These are phyloP conservation scores for Aspergillus sparsus DNA, from an alignment of 495 filamentous ascomycete genomes.

Conservation along the genomic window DNA sequence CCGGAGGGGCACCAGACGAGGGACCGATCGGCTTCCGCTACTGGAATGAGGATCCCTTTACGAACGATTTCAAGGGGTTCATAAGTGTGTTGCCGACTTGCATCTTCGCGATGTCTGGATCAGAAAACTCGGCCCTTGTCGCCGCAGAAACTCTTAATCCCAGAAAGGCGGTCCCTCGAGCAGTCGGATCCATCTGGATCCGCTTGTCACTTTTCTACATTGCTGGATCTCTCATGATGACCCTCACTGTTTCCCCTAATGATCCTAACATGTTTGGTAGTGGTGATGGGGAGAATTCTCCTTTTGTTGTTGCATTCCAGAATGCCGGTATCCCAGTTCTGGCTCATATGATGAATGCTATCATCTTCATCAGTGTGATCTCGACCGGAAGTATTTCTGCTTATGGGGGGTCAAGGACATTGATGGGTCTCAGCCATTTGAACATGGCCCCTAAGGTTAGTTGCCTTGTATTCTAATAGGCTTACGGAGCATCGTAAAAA, in stretches of 20 bases:
- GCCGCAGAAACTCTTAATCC: conserved; percentile 67
- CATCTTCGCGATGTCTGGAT: conserved; percentile 67
- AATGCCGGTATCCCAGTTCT: conserved; percentile 39
- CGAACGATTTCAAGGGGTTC: conserved; percentile 69
- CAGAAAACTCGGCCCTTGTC: conserved; percentile 56
- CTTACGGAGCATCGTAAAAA: not conserved
- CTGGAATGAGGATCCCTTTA: conserved; percentile 66
- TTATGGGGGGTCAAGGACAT: conserved; percentile 59
- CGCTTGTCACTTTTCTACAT: conserved; percentile 66
- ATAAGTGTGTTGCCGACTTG: conserved; percentile 66
- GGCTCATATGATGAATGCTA: conserved; percentile 47
- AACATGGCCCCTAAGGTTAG: conserved; percentile 53
- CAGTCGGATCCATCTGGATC: conserved; percentile 66
- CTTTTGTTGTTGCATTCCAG: conserved; percentile 62
- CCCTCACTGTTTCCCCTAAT: conserved; percentile 52
- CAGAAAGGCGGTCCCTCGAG: conserved; percentile 57
- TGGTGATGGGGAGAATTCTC: conserved; percentile 46
- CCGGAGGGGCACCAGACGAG: conserved; percentile 56
- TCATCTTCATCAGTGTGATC: conserved; percentile 46
- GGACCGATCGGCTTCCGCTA: conserved; percentile 60
- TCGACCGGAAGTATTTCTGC: conserved; percentile 58
- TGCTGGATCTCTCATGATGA: conserved; percentile 55
- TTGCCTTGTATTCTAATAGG: not conserved
- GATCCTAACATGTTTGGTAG: conserved; percentile 43
- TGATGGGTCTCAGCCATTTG: conserved; percentile 56